Percentiles rank a stretch among this genome's conserved stretches.
Conservation (phyloP, 169 alveolate species). For the Cryptosporidium tyzzeri region DNA sequence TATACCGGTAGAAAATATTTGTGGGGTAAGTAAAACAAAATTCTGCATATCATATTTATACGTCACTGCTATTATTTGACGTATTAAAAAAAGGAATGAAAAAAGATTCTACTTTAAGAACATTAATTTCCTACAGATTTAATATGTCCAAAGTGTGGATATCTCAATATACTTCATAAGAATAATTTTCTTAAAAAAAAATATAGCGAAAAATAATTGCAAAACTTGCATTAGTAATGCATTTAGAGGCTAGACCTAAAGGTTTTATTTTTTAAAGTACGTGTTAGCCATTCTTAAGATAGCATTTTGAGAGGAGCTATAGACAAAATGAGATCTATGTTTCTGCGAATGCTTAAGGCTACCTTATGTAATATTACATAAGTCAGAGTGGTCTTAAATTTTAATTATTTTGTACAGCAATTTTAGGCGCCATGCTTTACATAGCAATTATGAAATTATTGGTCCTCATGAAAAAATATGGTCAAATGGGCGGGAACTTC, state of each 20-base stretch:
- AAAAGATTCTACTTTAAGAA: too few species aligned
- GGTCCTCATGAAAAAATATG: conserved; percentile 17
- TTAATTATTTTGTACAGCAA: too few species aligned
- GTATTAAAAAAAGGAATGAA: too few species aligned
- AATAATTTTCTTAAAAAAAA: too few species aligned
- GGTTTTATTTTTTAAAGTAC: too few species aligned
- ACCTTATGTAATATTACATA: neutral
- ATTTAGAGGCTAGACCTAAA: too few species aligned
- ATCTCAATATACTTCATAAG: too few species aligned
- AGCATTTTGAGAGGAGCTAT: too few species aligned
- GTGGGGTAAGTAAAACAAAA: neutral
- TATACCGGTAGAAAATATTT: conserved; percentile 5
- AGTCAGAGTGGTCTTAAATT: neutral
- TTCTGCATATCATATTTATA: neutral
- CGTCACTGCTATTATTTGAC: neutral
- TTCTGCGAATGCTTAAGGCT: neutral
- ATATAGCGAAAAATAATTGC: too few species aligned
- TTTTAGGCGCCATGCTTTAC: neutral
- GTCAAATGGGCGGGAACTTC: neutral
- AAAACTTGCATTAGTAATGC: too few species aligned
- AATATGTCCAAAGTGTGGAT: too few species aligned
- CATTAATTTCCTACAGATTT: neutral
- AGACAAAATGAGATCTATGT: neutral
- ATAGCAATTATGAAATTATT: neutral
- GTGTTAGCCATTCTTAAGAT: too few species aligned